Conservation (phyloP, 371 early-diverging fungal species). For the Saksenaea oblongispora region DNA sequence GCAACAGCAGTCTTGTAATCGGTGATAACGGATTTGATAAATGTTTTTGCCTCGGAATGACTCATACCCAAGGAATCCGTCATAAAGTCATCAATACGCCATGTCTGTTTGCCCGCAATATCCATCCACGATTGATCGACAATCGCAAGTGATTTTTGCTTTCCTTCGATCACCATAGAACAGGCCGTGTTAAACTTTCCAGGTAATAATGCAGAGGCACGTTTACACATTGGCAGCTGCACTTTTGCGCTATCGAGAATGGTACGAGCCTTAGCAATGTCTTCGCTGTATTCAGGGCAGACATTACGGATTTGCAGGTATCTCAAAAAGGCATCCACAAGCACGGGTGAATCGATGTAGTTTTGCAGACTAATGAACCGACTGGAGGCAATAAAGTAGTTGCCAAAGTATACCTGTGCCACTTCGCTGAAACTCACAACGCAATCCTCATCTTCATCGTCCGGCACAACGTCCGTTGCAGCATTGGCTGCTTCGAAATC, state of each 20-base stretch:
- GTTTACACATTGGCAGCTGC: constrained; percentile 53
- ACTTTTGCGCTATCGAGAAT: constrained; percentile 47
- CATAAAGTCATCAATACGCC: constrained; percentile 28
- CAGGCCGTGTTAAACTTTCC: constrained; percentile 56
- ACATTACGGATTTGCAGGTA: constrained; percentile 60
- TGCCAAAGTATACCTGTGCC: constrained; percentile 57
- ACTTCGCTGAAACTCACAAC: constrained; percentile 59
- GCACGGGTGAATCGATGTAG: constrained; percentile 44
- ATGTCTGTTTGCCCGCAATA: constrained; percentile 17
- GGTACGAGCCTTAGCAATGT: constrained; percentile 46
- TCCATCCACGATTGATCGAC: constrained; percentile 34
- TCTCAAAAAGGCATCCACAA: constrained; percentile 54
- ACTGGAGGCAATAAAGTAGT: constrained; percentile 44
- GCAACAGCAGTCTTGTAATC: constrained; percentile 10
- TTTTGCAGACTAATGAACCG: constrained; percentile 47
- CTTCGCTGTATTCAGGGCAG: constrained; percentile 56
- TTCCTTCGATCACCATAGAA: constrained; percentile 42
- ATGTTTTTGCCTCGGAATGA: constrained; percentile 10
- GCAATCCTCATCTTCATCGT: constrained; percentile 38
- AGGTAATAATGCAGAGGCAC: constrained; percentile 33
- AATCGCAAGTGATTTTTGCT: constrained; percentile 12
- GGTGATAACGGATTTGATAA: constrained; percentile 18
- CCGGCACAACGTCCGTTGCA: constrained; percentile 47
- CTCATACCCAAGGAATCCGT: constrained; percentile 23
- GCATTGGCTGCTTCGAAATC: constrained; percentile 54